Base-by-base conservation (phyloP, 371 early-diverging fungal species). In the Umbelopsis sp. region DNA sequence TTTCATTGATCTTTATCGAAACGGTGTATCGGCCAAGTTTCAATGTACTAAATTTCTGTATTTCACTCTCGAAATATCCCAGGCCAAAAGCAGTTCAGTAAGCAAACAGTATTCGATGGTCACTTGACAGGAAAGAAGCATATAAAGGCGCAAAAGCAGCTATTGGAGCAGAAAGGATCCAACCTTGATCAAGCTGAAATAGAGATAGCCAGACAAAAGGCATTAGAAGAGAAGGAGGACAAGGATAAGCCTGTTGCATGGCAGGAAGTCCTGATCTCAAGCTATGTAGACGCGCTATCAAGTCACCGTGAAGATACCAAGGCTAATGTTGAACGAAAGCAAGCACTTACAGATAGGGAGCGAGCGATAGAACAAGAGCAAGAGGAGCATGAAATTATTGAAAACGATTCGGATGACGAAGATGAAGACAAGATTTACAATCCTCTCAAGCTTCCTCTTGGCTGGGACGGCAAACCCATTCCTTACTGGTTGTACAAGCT, bases 401-500 rank as follows among this genome's bases (percentile, higher is more conserved):
- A 88, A 50, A 86, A 81, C n/a, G 92, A 90, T 14, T 89, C 90
- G 0, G 93, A 93, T 44, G 94, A 93, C 1, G 96, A 93, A 16
- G 92, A 95, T 62, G 94, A 92, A 20, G 96, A 96, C 68, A 87
- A 88, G 71, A 90, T 96, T 37, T 97, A 99, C 77, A 99, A 99
- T 74, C 99, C 99, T 16, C 85, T 98, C 22, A 98, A 98, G 69
- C 79, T 99, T 57, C 98, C 98, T 8, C 76, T 99, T 50, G 99
- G 97, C 11, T 98, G 97, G 97, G 99, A 98, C 74, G 99, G 99
- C 44, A 99, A 99, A 73, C 98, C 98, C 16, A 99, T 99, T 77
- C 99, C 99, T 12, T 97, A 93, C 77, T 99, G 99, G 99, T 84
- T 99, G 37, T 99, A 94, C 84, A 98, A 98, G 78, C 84, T 98